Conservation (phyloP, 768 basidiomycete genomes). For the Termitomyces sp. region DNA sequence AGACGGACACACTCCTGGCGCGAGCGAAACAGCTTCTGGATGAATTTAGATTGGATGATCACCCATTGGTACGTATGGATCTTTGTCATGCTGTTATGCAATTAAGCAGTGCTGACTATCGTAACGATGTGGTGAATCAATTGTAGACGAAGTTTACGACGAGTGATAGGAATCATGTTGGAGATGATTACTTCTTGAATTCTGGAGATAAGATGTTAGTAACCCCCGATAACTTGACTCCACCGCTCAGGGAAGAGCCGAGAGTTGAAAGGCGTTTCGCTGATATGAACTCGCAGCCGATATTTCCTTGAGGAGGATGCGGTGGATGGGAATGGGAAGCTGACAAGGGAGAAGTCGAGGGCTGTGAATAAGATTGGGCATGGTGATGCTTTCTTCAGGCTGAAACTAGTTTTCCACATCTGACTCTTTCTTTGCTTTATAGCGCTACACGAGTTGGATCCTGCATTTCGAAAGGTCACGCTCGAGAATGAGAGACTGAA, state of each 20-base stretch:
- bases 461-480: constrained; percentile 73
- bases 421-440: not conserved
- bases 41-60: constrained; percentile 72
- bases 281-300: constrained; percentile 32
- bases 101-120: not conserved
- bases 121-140: not conserved
- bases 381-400: constrained; percentile 37
- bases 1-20: constrained; percentile 54
- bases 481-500: constrained; percentile 73
- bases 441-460: constrained; percentile 86
- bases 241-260: no score
- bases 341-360: constrained; percentile 65
- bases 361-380: constrained; percentile 96
- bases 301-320: constrained; percentile 94
- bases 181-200: constrained; percentile 89
- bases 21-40: constrained; percentile 74
- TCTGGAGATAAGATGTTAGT: constrained; percentile 87
- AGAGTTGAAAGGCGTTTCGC: not conserved
- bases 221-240: not conserved
- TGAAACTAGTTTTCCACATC: not conserved
- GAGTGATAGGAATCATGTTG: constrained; percentile 68
- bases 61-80: constrained; percentile 62
- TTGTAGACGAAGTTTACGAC: constrained; percentile 87
- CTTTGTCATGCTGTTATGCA: not conserved
- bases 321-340: constrained; percentile 59